Evolutionary conservation across 2,329 filamentous ascomycete species (phyloP), one percentile per base, ranked within the genome.

Genomic region (Huntiella bhutanensis): DNA sequence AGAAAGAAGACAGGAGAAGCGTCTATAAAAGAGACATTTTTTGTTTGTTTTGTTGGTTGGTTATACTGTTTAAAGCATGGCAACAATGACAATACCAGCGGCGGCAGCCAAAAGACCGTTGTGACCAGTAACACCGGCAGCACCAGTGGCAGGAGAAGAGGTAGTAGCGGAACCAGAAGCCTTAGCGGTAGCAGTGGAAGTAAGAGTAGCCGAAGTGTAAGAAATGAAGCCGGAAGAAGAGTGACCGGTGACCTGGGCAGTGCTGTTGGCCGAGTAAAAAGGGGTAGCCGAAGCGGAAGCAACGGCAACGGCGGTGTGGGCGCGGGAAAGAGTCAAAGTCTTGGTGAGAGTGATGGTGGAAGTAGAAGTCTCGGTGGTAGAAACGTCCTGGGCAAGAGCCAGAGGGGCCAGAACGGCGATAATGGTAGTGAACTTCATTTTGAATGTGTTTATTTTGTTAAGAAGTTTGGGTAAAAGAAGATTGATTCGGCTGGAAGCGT

Each of bases 391-490:
- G 34, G 70, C 70, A 45, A 70, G 54, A 50, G 69, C 72, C 55
- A 74, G 57, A 45, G 71, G 62, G 54, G 73, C 71, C 56, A 77
- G 64, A 52, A 69, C 56, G 51, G 66, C 65, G 55, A 68, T 49
- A 50, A 75, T 54, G 28, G 65, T 59, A 40, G 58, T 57, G 53
- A 63, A 54, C 41, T 62, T 62, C 62, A 65, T 65, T 46, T 49
- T 59, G 55, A 35, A 34, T 16, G 19, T 4, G 13, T 32, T 11
- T n/a, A 38, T 37, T 35, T n/a, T 8, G 36, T 16, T 11, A 42
- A 38, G 28, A 39, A 33, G 22, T 37, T n/a, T 13, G 36, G 15
- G 32, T n/a, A 42, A 15, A 16, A 43, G 32, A 38, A 17, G n/a
- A 15, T 32, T 15, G 22, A n/a, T 32, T 28, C 17, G 12, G 40